Evolutionary conservation across 768 basidiomycete genomes (phyloP).

Genomic region (Pholiota molesta): DNA sequence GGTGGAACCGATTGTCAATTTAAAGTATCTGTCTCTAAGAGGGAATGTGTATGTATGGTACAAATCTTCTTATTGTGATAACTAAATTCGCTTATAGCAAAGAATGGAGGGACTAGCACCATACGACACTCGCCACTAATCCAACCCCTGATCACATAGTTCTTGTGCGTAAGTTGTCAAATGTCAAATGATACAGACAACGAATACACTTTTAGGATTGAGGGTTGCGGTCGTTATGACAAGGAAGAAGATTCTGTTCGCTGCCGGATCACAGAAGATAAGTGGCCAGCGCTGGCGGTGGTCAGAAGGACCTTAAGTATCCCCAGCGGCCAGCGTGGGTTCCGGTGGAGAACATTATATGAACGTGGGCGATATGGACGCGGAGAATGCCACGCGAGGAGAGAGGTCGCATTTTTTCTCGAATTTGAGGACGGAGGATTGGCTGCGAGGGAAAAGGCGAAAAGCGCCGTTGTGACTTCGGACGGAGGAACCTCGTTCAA

Average conservation of each 20-base stretch:
- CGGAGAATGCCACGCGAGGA: neutral
- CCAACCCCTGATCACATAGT: slow-evolving; percentile 7
- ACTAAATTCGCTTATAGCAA: slow-evolving; percentile 12
- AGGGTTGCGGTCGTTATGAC: slow-evolving; percentile 15
- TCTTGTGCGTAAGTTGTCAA: slow-evolving; percentile 1
- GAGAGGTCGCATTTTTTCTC: neutral
- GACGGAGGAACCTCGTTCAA: neutral
- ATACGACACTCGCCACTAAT: neutral
- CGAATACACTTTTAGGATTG: slow-evolving; percentile 6
- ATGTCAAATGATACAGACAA: slow-evolving; percentile 2
- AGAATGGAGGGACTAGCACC: slow-evolving; percentile 12
- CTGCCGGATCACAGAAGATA: slow-evolving; percentile 26
- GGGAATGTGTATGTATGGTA: neutral
- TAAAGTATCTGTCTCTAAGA: neutral
- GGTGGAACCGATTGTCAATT: neutral
- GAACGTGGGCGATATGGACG: slow-evolving; percentile 11
- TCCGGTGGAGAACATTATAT: slow-evolving; percentile 6
- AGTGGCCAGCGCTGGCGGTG: slow-evolving; percentile 12
- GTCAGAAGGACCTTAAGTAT: slow-evolving; percentile 15
- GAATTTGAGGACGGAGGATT: neutral
- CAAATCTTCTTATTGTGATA: slow-evolving; percentile 8
- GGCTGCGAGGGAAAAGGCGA: neutral
- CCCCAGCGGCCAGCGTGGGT: slow-evolving; percentile 26
- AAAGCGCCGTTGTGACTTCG: neutral
- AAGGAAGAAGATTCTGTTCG: slow-evolving; percentile 24